Evolutionary conservation across 108 stramenopile species (phyloP), one percentile per base, ranked within the genome.

Genomic region (Cyclostephanos invisitatus): DNA sequence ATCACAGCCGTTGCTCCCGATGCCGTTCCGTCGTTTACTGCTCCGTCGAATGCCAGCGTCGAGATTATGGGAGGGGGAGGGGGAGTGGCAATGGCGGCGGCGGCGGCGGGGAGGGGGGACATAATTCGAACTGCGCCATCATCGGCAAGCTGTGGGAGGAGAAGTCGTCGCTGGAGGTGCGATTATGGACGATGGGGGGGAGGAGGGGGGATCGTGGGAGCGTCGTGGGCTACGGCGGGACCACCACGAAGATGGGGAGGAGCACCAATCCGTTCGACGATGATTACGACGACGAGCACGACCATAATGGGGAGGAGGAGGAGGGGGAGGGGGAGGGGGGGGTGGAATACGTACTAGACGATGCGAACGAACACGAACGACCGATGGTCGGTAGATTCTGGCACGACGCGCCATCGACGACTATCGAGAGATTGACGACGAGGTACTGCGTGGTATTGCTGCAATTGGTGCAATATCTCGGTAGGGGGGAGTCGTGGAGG

Each of bases 401-500:
- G 78, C 37, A 70, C 21, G 75, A 80, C 47, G 37, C 28, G 6
- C 68, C 78, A 21, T 12, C 29, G 36, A 42, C 68, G 12, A 25
- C 12, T 9, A 10, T 36, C 28, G 28, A 70, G 42, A 56, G 56
- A 12, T 11, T 35, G 27, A 72, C 70, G 18, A 57, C 59, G 2
- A 20, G 64, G 14, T 80, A 80, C 40, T 75, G 51, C 42, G 70
- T 70, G 14, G 54, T 55, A 21, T 47, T 80, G 11, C 54, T 80
- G 18, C 72, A 75, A n/a, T 32, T 80, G 46, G 55, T 80, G 11
- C 79, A 80, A 50, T 40, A 75, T 49, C 32, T 80, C 10, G 72
- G 72, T 7, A 42, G 79, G 20, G 79, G 37, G 2, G 79, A 80
- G 60, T 67, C 66, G 5, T 80, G 79, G 79, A 70, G 79, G 40